A percentile compares a stretch with the other conserved stretches of the same genome.
phyloP scores from a whole-genome alignment of 345 rosid genomes.

The Luvunga scandens region DNA sequence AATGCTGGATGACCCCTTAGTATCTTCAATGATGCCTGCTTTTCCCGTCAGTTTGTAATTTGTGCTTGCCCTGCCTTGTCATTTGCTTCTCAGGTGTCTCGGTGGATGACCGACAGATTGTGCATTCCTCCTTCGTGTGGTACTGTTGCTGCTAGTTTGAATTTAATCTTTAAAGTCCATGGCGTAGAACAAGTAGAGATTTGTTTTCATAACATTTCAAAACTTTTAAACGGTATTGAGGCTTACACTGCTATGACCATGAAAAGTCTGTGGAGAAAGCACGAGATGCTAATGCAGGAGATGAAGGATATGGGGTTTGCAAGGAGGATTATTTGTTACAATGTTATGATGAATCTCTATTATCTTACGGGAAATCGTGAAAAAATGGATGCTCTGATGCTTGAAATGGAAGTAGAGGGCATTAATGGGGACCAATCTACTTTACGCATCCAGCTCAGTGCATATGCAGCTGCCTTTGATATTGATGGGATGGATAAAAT shows the following conservation, averaged over 20 bases:
- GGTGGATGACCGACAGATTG: neutral
- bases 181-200: constrained; percentile 1
- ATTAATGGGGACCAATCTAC: neutral
- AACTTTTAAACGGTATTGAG: neutral
- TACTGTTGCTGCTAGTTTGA: neutral
- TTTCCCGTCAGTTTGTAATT: neutral
- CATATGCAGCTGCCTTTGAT: neutral
- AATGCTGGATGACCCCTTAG: too few species aligned
- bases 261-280: constrained; percentile 9
- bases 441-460: neutral
- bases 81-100: neutral
- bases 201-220: neutral
- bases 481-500: neutral
- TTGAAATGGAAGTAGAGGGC: constrained; percentile 3
- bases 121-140: neutral
- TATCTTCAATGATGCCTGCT: neutral
- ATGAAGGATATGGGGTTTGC: neutral
- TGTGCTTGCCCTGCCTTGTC: neutral
- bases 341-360: neutral
- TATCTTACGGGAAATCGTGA: neutral
- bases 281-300: neutral
- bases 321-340: neutral
- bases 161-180: constrained; percentile 3
- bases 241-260: neutral
- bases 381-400: neutral